phyloP scores from a whole-genome alignment of 202 grass and related monocot genomes.

The Setaria italica region DNA sequence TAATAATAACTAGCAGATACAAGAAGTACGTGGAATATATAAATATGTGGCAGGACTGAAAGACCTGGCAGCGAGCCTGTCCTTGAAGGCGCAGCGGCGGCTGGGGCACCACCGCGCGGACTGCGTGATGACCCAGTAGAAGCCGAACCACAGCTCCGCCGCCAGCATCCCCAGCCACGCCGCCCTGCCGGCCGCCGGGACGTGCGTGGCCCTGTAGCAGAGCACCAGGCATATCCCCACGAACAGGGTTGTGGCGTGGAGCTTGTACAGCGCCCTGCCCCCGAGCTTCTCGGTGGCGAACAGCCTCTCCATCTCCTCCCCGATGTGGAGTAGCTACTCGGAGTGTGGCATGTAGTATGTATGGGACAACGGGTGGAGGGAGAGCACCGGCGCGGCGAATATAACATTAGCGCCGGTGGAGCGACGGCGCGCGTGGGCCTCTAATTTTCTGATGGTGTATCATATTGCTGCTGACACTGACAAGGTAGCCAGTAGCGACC shows the following conservation, averaged over 20 bases:
- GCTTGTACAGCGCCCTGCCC: constrained; percentile 43
- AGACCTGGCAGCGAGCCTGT: constrained; percentile 57
- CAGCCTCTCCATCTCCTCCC: constrained; percentile 23
- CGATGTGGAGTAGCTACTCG: no score
- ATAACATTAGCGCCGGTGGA: no score
- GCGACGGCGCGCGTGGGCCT: no score
- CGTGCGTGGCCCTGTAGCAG: constrained; percentile 57
- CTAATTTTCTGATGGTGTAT: no score
- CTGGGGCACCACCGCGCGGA: constrained; percentile 66
- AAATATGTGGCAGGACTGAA: no score
- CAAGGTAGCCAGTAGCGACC: not conserved
- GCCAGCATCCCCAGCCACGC: constrained; percentile 72
- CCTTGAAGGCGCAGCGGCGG: constrained; percentile 57
- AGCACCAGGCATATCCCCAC: constrained; percentile 52
- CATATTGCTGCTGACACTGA: no score
- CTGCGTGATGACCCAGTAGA: constrained; percentile 81
- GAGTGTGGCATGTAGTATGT: no score
- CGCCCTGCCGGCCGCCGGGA: constrained; percentile 38
- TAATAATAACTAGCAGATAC: no score
- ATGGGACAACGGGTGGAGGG: no score
- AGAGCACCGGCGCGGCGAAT: no score
- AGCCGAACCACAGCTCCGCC: constrained; percentile 70
- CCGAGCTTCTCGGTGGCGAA: constrained; percentile 61
- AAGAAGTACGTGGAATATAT: no score
- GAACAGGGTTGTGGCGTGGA: constrained; percentile 53